Evolutionary conservation across 306 rosid species (phyloP), one percentile per base, ranked within the genome.

Genomic region (Corylus heterophylla): DNA sequence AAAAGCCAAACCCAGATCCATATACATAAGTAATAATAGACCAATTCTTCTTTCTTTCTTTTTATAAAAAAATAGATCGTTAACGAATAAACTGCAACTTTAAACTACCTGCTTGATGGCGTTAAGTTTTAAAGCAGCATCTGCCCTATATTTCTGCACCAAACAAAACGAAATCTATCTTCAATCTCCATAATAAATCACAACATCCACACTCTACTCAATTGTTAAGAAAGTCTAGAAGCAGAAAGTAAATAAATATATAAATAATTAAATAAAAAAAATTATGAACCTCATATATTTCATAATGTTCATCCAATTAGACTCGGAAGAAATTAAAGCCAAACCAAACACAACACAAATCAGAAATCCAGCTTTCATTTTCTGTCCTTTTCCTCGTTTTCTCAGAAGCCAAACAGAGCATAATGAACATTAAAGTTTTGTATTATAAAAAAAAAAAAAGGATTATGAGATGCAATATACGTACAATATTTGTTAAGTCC

Each of bases 141-240:
- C 96, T 77, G 88, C 54, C 83, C 89, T 80, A 77, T 83, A 87
- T 77, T 86, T 90, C 99, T 95, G 98, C 94, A 90, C 74, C 82
- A 86, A 78, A 82, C 63, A 64, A 83, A 42, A 76, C 8, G 73
- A 84, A 70, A 76, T 75, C 76, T 64, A 69, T 69, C 81, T 77
- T 84, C 74, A 85, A 67, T 71, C 83, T 80, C 78, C 51, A 54
- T 69, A 22, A 27, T 59, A 72, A 62, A 81, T 52, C 42, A 74
- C 44, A 71, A 48, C 8, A 76, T 67, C 20, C 64, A 66, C 14
- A 75, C 73, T 80, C 83, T 76, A 55, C 68, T 76, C 56, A 42
- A 75, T 56, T 64, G 69, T 77, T 52, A 55, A 83, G 1, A 44
- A 51, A 69, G 55, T 67, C 18, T 5, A 16, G 58, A 22, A 51